Base-by-base conservation (phyloP, 1,139 yeast species). In the Yamadazyma buinensis region DNA sequence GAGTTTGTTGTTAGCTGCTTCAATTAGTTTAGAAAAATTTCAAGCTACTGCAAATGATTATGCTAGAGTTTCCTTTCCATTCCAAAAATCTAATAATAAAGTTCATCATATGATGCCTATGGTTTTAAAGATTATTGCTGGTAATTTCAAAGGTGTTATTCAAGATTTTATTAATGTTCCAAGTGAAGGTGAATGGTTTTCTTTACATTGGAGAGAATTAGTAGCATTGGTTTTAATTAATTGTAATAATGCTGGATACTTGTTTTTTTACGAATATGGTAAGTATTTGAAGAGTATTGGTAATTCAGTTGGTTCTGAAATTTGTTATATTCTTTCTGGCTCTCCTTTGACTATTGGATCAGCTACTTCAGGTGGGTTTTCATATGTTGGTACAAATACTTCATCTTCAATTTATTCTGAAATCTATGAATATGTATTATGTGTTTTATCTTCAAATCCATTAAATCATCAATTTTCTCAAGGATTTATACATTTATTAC, bases 1-100 rank as follows among this genome's bases (percentile, higher is more conserved):
- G 54, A 84, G 95, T 0, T 56, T 90, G 37, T 58, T 87, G 26
- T 64, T 90, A 37, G 81, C 95, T 1, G 74, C 82, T 39, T 59
- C 85, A 12, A 60, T 77, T 23, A 83, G 94, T 1, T 72, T 75
- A 12, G 80, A 76, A 4, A 67, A 69, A 32, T 83, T 87, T 74
- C 62, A 77, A 7, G 64, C 68, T 22, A 72, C 82, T 10, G 82
- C 82, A 1, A 46, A 64, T 4, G 74, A 66, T 37, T 69, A 57
- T 40, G 67, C 73, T 2, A 52, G 72, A 32, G 51, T 51, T 15
- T 50, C 54, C 4, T 67, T 61, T 43, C 59, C 70, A 30, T 51
- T 60, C 44, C 70, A 63, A 38, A 66, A 64, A 35, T 55, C 68
- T 6, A 69, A 67, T 21, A 67, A 63, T 34, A 62, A 67, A 27